Evolutionary conservation across 139 green algal species (phyloP), one percentile per base, ranked within the genome.

Genomic region (Coelastrella sp.): DNA sequence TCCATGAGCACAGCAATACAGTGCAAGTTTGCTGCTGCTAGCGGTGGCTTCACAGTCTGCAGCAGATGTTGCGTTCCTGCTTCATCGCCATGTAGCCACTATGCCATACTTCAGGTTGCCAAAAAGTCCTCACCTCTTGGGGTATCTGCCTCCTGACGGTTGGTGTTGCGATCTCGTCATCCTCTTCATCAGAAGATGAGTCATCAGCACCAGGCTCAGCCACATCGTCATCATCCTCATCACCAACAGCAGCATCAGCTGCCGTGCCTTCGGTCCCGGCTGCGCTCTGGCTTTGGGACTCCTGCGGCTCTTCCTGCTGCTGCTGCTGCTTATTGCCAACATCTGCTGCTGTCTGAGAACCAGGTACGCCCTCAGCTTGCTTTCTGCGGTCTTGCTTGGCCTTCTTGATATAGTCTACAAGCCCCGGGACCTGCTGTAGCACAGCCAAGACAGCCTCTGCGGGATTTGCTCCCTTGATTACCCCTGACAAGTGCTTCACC

Each of bases 401-500:
- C 27, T 74, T n/a, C 62, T 23, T 25, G 25, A 77, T 60, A 30
- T 48, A 27, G 2, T 37, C 27, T 4, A 51, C 9, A 8, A 85
- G 43, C 3, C 66, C 66, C 0, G 80, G 35, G 23, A 79, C 19
- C 32, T 77, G 30, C 2, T n/a, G 69, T 48, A 86, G 45, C 66
- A 79, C 66, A 17, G 15, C n/a, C 67, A 71, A 48, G 23, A 86
- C 59, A 5, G 48, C 66, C 5, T 79, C 35, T 23, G 64, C 48
- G 3, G 66, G 66, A 11, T 48, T 30, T 4, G 32, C 21, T 32
- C 41, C 59, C 59, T 74, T 64, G 11, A 62, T 5, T 2, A 59
- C 59, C 66, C 34, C 9, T 50, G 35, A 50, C 23, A 77, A 34
- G 2, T 35, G 34, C 41, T 79, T 41, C 27, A 86, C n/a, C 5